Evolutionary conservation across 768 basidiomycete genomes (phyloP), one percentile per base, ranked within the genome.

Genomic region (Panellus pusillus): DNA sequence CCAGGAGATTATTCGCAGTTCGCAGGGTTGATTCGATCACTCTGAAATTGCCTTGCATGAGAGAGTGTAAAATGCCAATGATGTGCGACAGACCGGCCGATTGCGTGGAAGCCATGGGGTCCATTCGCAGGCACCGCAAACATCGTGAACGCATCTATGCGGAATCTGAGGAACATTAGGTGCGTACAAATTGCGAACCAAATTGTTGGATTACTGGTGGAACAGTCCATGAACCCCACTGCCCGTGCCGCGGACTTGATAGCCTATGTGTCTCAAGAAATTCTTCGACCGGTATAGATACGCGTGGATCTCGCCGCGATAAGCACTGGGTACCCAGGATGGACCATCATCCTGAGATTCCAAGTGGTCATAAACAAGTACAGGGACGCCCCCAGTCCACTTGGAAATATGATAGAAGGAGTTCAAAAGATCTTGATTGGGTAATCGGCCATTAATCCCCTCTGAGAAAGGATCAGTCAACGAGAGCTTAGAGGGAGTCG

Each of bases 381-480:
- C 81, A 0, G 93, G 89, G 4, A 94, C 86, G 14, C 85, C 84
- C 3, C 81, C 87, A 2, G 87, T 86, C 60, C 80, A 83, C 28
- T 79, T 80, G 8, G 92, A 79, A 44, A 97, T 88, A 35, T 82
- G 66, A 18, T 81, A 74, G 43, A 92, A 79, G 0, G 92, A 88
- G 66, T 97, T 98, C 52, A 97, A 71, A 2, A 97, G 76, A 69
- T 99, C 97, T 70, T 98, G 94, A 65, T 99, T 99, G 4, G 97
- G 94, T 40, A 98, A 75, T 18, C 93, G 87, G 18, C 94, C 97
- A 65, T 98, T 98, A 3, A 93, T 75, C 12, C 96, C 97, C 78
- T 98, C 96, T 98, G 68, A 52, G 35, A 24, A 24, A 4, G 49
- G 29, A 51, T 19, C 13, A 27, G 20, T 48, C 32, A 61, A 55